Percentiles rank a stretch among this genome's conserved stretches.
Evolutionary conservation across 1,139 yeast genomes (phyloP).

Genomic region (Yamadazyma trypodendri): DNA sequence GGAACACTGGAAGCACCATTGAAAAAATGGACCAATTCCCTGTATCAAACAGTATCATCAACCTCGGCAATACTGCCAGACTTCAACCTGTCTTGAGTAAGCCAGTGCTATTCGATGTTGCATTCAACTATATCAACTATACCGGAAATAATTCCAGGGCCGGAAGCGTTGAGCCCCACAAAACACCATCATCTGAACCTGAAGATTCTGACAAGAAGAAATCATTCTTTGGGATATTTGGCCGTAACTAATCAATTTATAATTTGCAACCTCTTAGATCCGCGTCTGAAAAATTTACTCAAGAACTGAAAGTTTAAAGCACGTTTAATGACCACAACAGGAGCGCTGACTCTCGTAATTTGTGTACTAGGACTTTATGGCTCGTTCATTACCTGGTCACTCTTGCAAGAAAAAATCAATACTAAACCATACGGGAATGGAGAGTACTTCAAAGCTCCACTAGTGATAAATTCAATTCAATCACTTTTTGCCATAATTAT

Average conservation of each 20-base stretch:
- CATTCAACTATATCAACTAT: slow-evolving; percentile 73
- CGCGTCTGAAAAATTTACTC: slow-evolving; percentile 4
- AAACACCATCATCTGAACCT: background rate
- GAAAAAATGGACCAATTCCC: slow-evolving; percentile 54
- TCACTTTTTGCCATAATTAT: slow-evolving; percentile 67
- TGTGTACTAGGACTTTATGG: slow-evolving; percentile 78
- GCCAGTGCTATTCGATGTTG: slow-evolving; percentile 89
- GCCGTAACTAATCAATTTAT: slow-evolving; percentile 17
- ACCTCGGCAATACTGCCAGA: slow-evolving; percentile 41
- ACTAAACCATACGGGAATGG: slow-evolving; percentile 67
- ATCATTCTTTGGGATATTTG: slow-evolving; percentile 46
- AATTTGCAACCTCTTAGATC: background rate
- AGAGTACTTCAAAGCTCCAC: slow-evolving; percentile 68
- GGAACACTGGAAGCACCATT: slow-evolving; percentile 28
- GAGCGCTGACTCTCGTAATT: slow-evolving; percentile 36
- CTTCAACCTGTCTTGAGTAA: slow-evolving; percentile 64
- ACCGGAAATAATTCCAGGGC: slow-evolving; percentile 14
- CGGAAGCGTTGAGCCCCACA: slow-evolving; percentile 12
- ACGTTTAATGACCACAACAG: slow-evolving; percentile 1
- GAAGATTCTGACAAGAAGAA: slow-evolving; percentile 24
- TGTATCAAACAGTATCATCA: slow-evolving; percentile 42
- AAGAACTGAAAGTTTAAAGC: background rate
- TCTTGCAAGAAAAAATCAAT: slow-evolving; percentile 83
- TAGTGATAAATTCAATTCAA: slow-evolving; percentile 72
- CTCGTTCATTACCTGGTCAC: slow-evolving; percentile 88